Evolutionary conservation across 495 filamentous ascomycete species (phyloP), one percentile per base, ranked within the genome.

Genomic region (Chaetomidium leptoderma): DNA sequence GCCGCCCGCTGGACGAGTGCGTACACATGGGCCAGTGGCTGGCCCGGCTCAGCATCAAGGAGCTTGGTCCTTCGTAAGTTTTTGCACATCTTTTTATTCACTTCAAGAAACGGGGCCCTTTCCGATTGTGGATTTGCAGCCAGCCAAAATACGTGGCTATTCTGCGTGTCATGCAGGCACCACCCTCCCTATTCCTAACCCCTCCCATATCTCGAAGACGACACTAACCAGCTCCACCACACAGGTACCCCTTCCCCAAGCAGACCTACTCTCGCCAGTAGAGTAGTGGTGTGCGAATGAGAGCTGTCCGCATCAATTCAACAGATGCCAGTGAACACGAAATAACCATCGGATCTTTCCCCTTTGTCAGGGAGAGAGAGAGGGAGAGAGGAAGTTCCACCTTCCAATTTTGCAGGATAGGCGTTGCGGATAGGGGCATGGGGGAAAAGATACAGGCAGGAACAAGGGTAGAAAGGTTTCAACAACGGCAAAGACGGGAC

Each of bases 21-120:
- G 75, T 97, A 46, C 86, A 97, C 68, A 86, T 92, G 79, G 93
- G 95, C 46, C 90, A 96, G 71, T 98, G 93, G 93, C 83, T 98
- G 55, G 95, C 95, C 9, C 85, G 83, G 57, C 79, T 92, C 66
- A 90, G 90, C 78, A 93, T 98, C 72, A 83, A 88, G 78, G 93
- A 97, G 72, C 76, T 95, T 60, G 93, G 93, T 64, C 91, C 93
- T 75, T 93, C 91, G 90, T 98, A 89, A 77, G 87, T 84, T 46
- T 26, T 32, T 5, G 32, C 26, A n/a, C n/a, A n/a, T n/a, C n/a
- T n/a, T n/a, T n/a, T n/a, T n/a, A n/a, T n/a, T n/a, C n/a, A n/a
- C n/a, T n/a, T n/a, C n/a, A n/a, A n/a, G n/a, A n/a, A n/a, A n/a
- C n/a, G n/a, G n/a, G n/a, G n/a, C n/a, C n/a, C n/a, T n/a, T n/a